A percentile compares a stretch with the other conserved stretches of the same genome.
These are phyloP conservation scores for Penicillium goetzii DNA, from an alignment of 495 filamentous ascomycete species.

Conservation along the genomic window DNA sequence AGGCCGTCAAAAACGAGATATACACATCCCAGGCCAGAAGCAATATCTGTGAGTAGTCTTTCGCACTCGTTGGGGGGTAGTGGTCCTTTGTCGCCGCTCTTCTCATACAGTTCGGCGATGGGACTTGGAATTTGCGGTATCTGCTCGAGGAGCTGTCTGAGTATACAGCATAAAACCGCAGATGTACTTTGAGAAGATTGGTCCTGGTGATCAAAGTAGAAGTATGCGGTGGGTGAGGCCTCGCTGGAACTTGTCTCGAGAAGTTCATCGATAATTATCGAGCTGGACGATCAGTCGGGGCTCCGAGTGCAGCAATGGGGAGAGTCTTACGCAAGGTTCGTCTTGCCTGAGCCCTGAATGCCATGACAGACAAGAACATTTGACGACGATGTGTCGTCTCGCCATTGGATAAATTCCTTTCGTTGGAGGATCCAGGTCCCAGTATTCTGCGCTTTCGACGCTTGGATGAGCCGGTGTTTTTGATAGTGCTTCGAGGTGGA, in stretches of 20 bases:
- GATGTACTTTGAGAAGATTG: conserved; percentile 5
- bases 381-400: not conserved
- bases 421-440: not conserved
- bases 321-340: not conserved
- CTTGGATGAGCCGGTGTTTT: not conserved
- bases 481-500: conserved; percentile 3
- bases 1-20: conserved; percentile 2
- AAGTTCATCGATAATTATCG: conserved; percentile 5
- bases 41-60: not conserved
- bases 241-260: not conserved
- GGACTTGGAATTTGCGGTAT: not conserved
- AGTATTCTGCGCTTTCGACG: not conserved
- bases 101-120: not conserved
- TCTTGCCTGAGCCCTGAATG: conserved; percentile 3
- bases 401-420: not conserved
- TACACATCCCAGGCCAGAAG: not conserved
- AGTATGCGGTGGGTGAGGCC: not conserved
- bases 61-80: not conserved
- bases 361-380: conserved; percentile 6
- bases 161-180: not conserved
- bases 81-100: not conserved
- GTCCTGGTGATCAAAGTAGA: conserved; percentile 5
- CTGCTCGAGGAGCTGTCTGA: conserved; percentile 6
- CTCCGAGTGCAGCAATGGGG: not conserved
- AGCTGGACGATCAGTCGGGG: not conserved